These are phyloP conservation scores for Wickerhamomyces canadensis DNA, from an alignment of 805 yeast genomes.

Conservation along the genomic window DNA sequence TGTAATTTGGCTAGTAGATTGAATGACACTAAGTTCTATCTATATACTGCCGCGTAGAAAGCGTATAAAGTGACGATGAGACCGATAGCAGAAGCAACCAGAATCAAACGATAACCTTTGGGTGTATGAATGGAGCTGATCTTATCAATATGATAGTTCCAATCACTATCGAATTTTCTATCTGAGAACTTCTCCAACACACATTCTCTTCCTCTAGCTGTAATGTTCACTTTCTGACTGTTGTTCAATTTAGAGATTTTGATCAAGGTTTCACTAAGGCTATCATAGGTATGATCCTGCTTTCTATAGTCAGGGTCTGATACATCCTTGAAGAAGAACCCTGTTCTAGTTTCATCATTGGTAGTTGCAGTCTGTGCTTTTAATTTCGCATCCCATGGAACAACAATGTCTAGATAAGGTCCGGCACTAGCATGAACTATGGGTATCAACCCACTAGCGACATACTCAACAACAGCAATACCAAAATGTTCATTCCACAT, in stretches of 20 bases:
- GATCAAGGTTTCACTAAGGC: constrained; percentile 44
- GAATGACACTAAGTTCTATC: no score
- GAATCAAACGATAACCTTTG: neutral
- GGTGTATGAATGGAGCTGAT: neutral
- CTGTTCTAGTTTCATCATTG: constrained; percentile 48
- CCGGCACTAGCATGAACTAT: constrained; percentile 95
- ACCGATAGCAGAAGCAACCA: neutral
- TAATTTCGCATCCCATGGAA: constrained; percentile 37
- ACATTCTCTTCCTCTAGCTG: constrained; percentile 40
- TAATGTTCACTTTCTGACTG: constrained; percentile 33
- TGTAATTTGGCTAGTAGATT: no score
- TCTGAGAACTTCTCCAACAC: constrained; percentile 57
- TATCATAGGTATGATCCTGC: constrained; percentile 31
- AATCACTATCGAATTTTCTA: constrained; percentile 43
- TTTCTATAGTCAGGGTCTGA: constrained; percentile 63
- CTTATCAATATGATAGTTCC: constrained; percentile 35
- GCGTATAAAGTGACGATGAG: no score
- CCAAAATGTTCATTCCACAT: constrained; percentile 99
- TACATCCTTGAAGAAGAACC: constrained; percentile 70
- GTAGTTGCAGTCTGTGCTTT: constrained; percentile 23
- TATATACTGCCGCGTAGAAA: no score
- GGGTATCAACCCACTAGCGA: constrained; percentile 82
- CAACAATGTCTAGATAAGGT: constrained; percentile 82
- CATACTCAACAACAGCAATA: constrained; percentile 90
- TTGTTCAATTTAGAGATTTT: constrained; percentile 35